Evolutionary conservation across 306 rosid genomes (phyloP).

Genomic region (Calophaca sinica): DNA sequence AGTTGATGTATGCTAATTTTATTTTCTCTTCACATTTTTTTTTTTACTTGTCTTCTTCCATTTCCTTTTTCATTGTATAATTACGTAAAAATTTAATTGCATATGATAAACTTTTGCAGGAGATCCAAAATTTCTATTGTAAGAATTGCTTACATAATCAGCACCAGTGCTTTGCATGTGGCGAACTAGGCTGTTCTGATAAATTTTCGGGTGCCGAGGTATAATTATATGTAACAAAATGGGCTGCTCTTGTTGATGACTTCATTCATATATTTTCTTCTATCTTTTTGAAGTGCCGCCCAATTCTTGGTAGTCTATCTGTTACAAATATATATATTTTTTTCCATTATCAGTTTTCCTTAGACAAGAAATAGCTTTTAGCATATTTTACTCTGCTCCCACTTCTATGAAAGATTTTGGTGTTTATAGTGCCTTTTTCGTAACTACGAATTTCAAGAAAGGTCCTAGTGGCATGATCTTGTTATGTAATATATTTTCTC

Average conservation of each 20-base stretch:
- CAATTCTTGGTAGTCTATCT: constrained; percentile 25
- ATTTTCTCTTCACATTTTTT: constrained; percentile 24
- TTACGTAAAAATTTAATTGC: constrained; percentile 36
- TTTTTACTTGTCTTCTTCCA: constrained; percentile 19
- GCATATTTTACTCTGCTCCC: constrained; percentile 2
- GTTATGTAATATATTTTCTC: constrained; percentile 6
- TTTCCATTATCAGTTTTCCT: neutral
- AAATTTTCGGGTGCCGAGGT: constrained; percentile 83
- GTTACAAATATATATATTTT: neutral
- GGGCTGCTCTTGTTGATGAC: constrained; percentile 30
- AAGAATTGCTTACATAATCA: constrained; percentile 74
- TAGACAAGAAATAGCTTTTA: constrained; percentile 20
- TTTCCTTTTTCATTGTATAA: constrained; percentile 37
- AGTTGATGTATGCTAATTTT: constrained; percentile 72
- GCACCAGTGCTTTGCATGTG: constrained; percentile 94
- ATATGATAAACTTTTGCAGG: constrained; percentile 59
- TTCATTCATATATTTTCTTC: constrained; percentile 15
- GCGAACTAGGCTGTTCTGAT: constrained; percentile 82
- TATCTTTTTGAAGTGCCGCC: constrained; percentile 13
- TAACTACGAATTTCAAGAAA: constrained; percentile 4
- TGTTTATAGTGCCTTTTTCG: neutral
- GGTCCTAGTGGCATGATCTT: neutral
- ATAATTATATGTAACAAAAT: constrained; percentile 40
- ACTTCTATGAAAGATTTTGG: neutral
- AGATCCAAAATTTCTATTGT: constrained; percentile 67